phyloP scores from a whole-genome alignment of 306 rosid species.

The Comarum palustre region DNA sequence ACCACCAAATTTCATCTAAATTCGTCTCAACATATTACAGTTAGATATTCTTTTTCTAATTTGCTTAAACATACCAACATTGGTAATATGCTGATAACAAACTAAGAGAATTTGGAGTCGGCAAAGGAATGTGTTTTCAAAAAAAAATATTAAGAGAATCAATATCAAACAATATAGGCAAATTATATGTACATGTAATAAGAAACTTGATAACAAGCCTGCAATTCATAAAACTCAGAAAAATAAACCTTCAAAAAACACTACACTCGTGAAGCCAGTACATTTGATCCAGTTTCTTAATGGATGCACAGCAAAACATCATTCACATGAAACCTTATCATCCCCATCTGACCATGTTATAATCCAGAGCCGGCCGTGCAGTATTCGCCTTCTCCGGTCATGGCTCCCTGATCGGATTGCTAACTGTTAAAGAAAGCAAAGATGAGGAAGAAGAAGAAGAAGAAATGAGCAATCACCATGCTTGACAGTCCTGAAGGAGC shows the following conservation, averaged over 20 bases:
- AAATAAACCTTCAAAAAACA: no score
- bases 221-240: not conserved
- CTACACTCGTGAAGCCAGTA: not conserved
- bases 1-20: not conserved
- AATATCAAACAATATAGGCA: not conserved
- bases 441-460: slow-evolving; percentile 6
- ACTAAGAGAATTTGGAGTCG: no score
- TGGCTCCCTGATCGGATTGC: not conserved
- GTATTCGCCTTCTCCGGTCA: not conserved
- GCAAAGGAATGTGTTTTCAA: no score
- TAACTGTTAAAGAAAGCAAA: not conserved
- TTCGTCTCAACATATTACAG: not conserved
- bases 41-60: not conserved
- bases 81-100: no score
- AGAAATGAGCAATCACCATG: slow-evolving; percentile 9
- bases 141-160: not conserved
- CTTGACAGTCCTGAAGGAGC: not conserved
- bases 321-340: not conserved
- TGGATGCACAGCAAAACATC: not conserved
- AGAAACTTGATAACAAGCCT: not conserved
- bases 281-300: not conserved
- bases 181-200: not conserved
- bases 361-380: not conserved
- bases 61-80: not conserved
- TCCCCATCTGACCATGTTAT: not conserved